These are phyloP conservation scores for Platanus orientalis DNA, from an alignment of 164 flowering plant species.

Conservation along the genomic window DNA sequence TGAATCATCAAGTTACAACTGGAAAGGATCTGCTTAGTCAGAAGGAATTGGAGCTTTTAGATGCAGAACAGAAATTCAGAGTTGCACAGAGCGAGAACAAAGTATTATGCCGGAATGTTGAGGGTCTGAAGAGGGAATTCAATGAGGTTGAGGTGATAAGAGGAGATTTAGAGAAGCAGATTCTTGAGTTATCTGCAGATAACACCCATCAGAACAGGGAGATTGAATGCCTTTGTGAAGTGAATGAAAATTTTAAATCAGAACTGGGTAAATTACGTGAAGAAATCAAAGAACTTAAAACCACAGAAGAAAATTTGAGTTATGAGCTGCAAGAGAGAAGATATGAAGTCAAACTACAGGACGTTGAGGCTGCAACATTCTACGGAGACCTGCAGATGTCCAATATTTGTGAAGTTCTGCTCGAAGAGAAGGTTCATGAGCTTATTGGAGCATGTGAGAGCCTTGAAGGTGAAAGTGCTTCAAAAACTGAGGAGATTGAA, in stretches of 20 bases:
- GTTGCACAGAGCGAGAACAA: conserved; percentile 29
- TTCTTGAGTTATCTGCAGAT: conserved; percentile 31
- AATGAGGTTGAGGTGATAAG: conserved; percentile 27
- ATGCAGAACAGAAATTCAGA: conserved; percentile 42
- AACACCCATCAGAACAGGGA: conserved; percentile 31
- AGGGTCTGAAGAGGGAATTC: conserved; percentile 40
- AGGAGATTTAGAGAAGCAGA: conserved; percentile 35
- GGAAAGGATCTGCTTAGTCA: conserved; percentile 35
- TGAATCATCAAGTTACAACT: conserved; percentile 32
- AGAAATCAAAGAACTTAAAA: conserved; percentile 41
- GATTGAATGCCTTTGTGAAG: conserved; percentile 41
- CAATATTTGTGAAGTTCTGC: conserved; percentile 24
- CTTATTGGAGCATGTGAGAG: conserved; percentile 44
- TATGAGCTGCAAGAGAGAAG: conserved; percentile 54
- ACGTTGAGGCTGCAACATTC: conserved; percentile 65
- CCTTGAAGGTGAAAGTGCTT: conserved; percentile 43
- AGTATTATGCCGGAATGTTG: conserved; percentile 32
- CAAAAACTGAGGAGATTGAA: conserved; percentile 41
- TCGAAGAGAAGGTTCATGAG: conserved; percentile 61
- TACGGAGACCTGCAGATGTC: conserved; percentile 47
- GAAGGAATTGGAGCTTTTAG: conserved; percentile 44
- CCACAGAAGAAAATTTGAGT: conserved; percentile 46
- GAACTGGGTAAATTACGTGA: conserved; percentile 34
- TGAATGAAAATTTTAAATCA: conserved; percentile 36
- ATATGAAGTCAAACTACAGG: conserved; percentile 66